Base-by-base conservation (phyloP, 2,329 filamentous ascomycete species). In the Juglanconis juglandina region DNA sequence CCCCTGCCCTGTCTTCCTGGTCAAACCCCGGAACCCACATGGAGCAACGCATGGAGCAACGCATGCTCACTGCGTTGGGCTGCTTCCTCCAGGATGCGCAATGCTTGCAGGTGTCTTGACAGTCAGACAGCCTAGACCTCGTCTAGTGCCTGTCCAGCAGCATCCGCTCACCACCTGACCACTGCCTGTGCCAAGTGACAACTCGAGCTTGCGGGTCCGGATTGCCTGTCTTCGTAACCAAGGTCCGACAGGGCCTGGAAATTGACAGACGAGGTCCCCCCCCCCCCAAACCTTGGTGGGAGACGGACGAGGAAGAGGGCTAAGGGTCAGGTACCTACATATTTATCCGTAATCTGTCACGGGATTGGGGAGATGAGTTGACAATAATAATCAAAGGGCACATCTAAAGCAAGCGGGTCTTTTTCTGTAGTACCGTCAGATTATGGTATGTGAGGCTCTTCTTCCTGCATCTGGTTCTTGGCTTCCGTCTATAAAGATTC, bases 401-500 rank as follows among this genome's bases (percentile, higher is more conserved):
- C 14, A 14, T 42, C 46, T 11, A 41, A 5, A 13, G 37, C 37
- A 35, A 57, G 50, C 34, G 9, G 37, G 8, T 33, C 30, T 24
- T 46, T 46, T 3, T n/a, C 32, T 33, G 47, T 44, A 42, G 39
- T 52, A 34, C 39, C 34, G 41, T 34, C 30, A 53, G 51, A 44
- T 58, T 55, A 55, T 58, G 32, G n/a, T 30, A 44, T 41, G 17
- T 63, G 58, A 60, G 60, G 53, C 37, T 57, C 33, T n/a, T 54
- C 24, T 52, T 54, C 42, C 32, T 49, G 14, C 51, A 17, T 41
- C 32, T 41, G 39, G n/a, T 51, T 47, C 54, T 37, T 42, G 42
- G 58, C 39, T 41, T 33, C 17, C 35, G 34, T 56, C 58, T 61
- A 61, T 63, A 61, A 60, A 62, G 48, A 54, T 33, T 46, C 55